Evolutionary conservation across 306 rosid species (phyloP).

Genomic region (Ormosia semicastrata): DNA sequence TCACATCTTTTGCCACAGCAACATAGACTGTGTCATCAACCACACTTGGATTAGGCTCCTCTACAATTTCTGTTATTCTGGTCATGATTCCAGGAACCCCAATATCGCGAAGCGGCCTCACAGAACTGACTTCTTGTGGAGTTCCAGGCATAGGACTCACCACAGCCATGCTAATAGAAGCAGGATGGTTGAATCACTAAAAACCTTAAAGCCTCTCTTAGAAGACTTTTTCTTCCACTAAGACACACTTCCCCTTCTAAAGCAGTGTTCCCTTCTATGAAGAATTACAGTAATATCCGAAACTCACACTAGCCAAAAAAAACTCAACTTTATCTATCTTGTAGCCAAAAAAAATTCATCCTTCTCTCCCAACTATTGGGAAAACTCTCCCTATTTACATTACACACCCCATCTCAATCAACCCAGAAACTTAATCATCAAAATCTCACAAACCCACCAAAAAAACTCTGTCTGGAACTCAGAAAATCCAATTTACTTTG

Average conservation of each 20-base stretch:
- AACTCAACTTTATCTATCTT: background rate
- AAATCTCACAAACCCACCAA: background rate
- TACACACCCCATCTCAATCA: background rate
- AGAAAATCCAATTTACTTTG: background rate
- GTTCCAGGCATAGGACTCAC: constrained; percentile 45
- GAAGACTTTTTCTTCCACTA: background rate
- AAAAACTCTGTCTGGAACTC: background rate
- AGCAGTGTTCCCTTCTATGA: background rate
- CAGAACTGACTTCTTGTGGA: constrained; percentile 9
- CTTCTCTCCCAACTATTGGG: background rate
- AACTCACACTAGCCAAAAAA: constrained; percentile 1
- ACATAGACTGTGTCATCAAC: constrained; percentile 54
- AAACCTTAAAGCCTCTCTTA: no score
- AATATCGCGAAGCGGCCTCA: constrained; percentile 26
- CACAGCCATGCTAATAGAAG: constrained; percentile 43
- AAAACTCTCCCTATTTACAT: background rate
- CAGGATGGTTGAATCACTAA: constrained; percentile 12
- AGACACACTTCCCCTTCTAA: background rate
- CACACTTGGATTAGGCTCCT: constrained; percentile 37
- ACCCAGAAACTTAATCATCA: constrained; percentile 1
- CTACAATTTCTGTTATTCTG: constrained; percentile 40
- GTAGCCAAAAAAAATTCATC: background rate
- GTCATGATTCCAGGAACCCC: constrained; percentile 35
- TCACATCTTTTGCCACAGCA: constrained; percentile 71
- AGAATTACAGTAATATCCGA: background rate